Evolutionary conservation across 495 filamentous ascomycete species (phyloP).

Genomic region (Daldinia bambusicola): DNA sequence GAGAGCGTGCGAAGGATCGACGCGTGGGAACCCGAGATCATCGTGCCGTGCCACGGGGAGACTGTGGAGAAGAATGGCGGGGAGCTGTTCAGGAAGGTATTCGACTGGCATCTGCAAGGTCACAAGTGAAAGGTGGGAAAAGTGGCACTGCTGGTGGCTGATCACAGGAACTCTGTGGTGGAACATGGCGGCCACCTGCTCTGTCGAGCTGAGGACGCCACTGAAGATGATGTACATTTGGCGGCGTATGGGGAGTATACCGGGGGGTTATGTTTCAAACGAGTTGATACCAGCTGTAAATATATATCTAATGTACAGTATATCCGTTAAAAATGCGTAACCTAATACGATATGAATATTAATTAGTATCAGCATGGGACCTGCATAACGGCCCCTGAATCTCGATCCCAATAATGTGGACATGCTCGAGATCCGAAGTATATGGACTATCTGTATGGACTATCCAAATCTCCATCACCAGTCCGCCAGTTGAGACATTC

Average conservation of each 20-base stretch:
- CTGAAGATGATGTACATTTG: background rate
- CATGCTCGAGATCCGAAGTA: background rate
- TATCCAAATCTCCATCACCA: background rate
- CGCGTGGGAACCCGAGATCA: constrained; percentile 84
- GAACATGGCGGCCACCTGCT: background rate
- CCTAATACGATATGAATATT: background rate
- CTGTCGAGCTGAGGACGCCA: background rate
- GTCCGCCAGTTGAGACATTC: background rate
- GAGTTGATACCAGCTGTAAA: constrained; percentile 30
- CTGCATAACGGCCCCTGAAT: background rate
- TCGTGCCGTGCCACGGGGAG: constrained; percentile 96
- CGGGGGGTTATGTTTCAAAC: background rate
- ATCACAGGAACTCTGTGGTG: constrained; percentile 2
- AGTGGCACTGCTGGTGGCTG: background rate
- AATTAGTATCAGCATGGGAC: background rate
- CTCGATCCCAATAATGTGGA: background rate
- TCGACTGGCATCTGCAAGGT: constrained; percentile 82
- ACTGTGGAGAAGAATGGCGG: constrained; percentile 81
- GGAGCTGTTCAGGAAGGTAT: constrained; percentile 80
- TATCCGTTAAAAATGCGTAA: background rate
- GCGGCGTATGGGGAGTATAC: constrained; percentile 10
- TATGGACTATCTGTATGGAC: constrained; percentile 1
- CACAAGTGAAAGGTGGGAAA: constrained; percentile 48
- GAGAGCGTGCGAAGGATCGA: constrained; percentile 74
- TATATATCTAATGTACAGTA: background rate